Evolutionary conservation across 1,284 basidiomycete species (phyloP).

Genomic region (Prillingera fragicola): DNA sequence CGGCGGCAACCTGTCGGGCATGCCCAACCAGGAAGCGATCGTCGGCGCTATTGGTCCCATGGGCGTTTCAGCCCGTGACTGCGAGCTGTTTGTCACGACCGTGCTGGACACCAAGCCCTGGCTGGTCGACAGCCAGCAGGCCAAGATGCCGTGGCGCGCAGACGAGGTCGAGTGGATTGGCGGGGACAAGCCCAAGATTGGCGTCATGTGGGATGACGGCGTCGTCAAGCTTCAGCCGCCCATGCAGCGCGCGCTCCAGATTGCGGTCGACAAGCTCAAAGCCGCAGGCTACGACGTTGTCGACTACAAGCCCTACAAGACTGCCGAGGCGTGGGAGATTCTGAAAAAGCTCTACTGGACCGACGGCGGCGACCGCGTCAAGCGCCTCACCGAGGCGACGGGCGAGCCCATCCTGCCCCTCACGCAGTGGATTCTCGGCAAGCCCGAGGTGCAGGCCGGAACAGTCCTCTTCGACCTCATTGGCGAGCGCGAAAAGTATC

Average conservation of each 20-base stretch:
- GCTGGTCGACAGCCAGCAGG: slow-evolving; percentile 32
- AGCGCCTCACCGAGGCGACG: slow-evolving; percentile 8
- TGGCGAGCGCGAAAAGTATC: slow-evolving; percentile 25
- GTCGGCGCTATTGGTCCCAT: slow-evolving; percentile 37
- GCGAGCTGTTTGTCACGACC: slow-evolving; percentile 35
- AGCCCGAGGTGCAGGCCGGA: slow-evolving; percentile 15
- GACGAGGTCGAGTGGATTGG: slow-evolving; percentile 14
- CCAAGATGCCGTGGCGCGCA: slow-evolving; percentile 36
- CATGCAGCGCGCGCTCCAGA: slow-evolving; percentile 36
- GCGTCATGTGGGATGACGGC: slow-evolving; percentile 43
- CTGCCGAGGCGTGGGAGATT: slow-evolving; percentile 28
- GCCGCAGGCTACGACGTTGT: slow-evolving; percentile 24
- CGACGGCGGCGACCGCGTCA: slow-evolving; percentile 34
- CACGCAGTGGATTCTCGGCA: slow-evolving; percentile 27
- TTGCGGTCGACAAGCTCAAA: slow-evolving; percentile 26
- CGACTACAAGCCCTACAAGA: slow-evolving; percentile 23
- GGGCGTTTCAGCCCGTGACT: slow-evolving; percentile 32
- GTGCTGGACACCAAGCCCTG: slow-evolving; percentile 41
- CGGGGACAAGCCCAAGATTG: slow-evolving; percentile 29
- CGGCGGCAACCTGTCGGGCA: slow-evolving; percentile 32
- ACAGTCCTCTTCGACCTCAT: slow-evolving; percentile 32
- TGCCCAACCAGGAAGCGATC: slow-evolving; percentile 37
- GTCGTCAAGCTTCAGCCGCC: slow-evolving; percentile 40
- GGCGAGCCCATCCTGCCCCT: slow-evolving; percentile 34
- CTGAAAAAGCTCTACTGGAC: slow-evolving; percentile 31